phyloP scores from a whole-genome alignment of 2,329 filamentous ascomycete genomes.

The Hirsutella thompsonii region DNA sequence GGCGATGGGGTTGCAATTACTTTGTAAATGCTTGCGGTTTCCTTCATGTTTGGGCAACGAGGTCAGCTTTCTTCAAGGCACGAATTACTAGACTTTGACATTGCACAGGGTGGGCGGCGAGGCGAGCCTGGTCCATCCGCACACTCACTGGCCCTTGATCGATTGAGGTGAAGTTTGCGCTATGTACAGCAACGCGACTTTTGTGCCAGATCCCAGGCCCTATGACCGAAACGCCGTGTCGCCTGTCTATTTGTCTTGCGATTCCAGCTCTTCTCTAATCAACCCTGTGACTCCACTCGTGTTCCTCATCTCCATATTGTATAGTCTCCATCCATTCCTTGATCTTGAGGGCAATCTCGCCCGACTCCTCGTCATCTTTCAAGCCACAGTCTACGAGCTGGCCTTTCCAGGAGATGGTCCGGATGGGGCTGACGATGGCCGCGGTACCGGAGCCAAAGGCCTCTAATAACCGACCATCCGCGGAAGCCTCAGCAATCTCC shows the following conservation, averaged over 20 bases:
- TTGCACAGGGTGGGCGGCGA: neutral
- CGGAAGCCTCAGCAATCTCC: constrained; percentile 67
- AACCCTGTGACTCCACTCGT: constrained; percentile 69
- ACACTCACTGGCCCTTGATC: neutral
- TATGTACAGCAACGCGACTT: too few species aligned
- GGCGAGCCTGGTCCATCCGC: neutral
- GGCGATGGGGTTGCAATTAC: constrained; percentile 5
- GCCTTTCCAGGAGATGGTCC: constrained; percentile 81
- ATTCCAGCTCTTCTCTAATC: constrained; percentile 4
- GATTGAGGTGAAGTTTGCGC: too few species aligned
- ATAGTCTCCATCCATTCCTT: constrained; percentile 95
- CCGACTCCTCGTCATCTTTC: constrained; percentile 69
- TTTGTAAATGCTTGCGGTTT: constrained; percentile 12
- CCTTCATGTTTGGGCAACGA: constrained; percentile 9
- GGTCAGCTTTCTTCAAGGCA: constrained; percentile 14
- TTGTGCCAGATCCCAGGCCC: too few species aligned
- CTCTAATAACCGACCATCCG: constrained; percentile 79
- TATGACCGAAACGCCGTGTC: neutral
- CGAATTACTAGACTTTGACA: constrained; percentile 15
- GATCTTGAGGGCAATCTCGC: constrained; percentile 73
- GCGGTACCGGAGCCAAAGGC: constrained; percentile 91
- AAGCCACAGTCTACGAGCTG: constrained; percentile 73
- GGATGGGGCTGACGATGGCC: constrained; percentile 82
- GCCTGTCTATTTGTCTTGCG: neutral
- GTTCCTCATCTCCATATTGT: constrained; percentile 88